A percentile compares a stretch with the other conserved stretches of the same genome.
Evolutionary conservation across 2,329 filamentous ascomycete genomes (phyloP).

Genomic region (Alternaria brassicae): DNA sequence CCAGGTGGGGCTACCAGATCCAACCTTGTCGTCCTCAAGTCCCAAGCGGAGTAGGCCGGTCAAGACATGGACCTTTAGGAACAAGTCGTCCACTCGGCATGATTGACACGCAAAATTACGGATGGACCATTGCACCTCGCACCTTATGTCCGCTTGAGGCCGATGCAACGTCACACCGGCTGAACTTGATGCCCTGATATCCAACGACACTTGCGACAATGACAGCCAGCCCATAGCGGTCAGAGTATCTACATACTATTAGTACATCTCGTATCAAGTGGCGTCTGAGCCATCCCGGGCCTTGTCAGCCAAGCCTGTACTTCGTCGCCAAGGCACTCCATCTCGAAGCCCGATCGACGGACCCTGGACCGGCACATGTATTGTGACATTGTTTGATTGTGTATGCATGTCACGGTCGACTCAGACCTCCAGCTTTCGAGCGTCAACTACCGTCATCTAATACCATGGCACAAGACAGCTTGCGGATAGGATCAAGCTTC

Average conservation of each 20-base stretch:
- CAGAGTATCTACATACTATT: too few species aligned
- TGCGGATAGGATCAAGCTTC: background rate
- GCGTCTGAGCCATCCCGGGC: background rate
- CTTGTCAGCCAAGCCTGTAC: too few species aligned
- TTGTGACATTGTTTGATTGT: too few species aligned
- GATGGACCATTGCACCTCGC: background rate
- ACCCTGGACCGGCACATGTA: background rate
- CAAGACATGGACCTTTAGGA: background rate
- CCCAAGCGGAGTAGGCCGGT: background rate
- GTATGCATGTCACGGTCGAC: background rate
- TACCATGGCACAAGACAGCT: background rate
- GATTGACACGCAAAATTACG: background rate
- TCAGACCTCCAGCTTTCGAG: background rate
- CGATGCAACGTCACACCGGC: background rate
- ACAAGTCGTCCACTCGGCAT: background rate
- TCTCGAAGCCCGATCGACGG: background rate
- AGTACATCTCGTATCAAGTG: background rate
- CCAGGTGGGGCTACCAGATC: background rate
- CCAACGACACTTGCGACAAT: background rate
- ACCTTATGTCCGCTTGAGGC: constrained; percentile 1
- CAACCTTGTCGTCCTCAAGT: background rate
- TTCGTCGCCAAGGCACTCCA: background rate
- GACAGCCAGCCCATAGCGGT: background rate
- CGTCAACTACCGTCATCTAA: background rate
- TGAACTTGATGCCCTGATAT: background rate